Evolutionary conservation across 2,329 filamentous ascomycete genomes (phyloP).

Genomic region (Cadophora luteo-olivacea): DNA sequence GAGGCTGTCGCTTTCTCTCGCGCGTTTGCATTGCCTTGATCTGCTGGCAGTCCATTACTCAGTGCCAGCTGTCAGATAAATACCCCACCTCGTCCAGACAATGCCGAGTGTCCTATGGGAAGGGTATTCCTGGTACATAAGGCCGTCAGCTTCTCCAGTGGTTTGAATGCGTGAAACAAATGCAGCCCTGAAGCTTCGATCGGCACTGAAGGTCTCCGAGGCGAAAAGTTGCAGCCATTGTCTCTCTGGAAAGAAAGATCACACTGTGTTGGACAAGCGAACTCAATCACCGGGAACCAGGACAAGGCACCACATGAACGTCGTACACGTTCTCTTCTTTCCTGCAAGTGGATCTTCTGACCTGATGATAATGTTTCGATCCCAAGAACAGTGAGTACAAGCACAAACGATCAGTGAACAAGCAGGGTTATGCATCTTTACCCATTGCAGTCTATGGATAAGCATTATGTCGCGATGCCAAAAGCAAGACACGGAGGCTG

Average conservation of each 20-base stretch:
- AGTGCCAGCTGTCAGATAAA: conserved; percentile 18
- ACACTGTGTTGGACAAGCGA: conserved; percentile 18
- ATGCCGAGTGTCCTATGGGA: conserved; percentile 7
- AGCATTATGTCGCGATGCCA: background rate
- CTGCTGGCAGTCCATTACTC: background rate
- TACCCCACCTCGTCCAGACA: background rate
- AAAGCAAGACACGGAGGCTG: conserved; percentile 3
- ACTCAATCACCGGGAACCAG: background rate
- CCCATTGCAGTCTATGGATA: background rate
- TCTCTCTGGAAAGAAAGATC: background rate
- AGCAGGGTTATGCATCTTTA: background rate
- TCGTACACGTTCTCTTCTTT: conserved; percentile 7
- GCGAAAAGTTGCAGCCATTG: conserved; percentile 1
- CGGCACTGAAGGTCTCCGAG: conserved; percentile 11
- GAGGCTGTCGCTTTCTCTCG: conserved; percentile 3
- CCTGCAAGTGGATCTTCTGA: conserved; percentile 21
- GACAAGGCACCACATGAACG: conserved; percentile 6
- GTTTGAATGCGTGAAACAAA: background rate
- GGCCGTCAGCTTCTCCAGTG: background rate
- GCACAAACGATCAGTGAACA: background rate
- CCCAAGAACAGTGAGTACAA: background rate
- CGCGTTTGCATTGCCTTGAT: background rate
- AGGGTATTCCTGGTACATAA: conserved; percentile 17
- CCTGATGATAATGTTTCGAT: conserved; percentile 12
- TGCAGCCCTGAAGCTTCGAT: conserved; percentile 15